Evolutionary conservation across 176 grass and related monocot species (phyloP).

Genomic region (Aegilops longissima): DNA sequence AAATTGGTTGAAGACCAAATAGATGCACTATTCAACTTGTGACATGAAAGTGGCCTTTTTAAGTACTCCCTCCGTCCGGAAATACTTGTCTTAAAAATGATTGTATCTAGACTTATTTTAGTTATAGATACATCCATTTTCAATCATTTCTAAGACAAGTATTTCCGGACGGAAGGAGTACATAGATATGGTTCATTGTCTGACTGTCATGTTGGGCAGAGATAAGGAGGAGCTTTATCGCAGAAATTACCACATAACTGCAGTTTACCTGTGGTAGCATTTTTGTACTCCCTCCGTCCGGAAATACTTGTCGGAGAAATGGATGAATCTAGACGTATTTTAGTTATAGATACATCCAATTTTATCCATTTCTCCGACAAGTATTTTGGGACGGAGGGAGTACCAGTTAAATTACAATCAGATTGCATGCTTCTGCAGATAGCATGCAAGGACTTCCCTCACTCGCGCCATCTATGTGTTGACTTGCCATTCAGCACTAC

Average conservation of each 20-base stretch:
- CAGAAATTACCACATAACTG: too few relatives aligned
- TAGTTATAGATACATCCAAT: too few relatives aligned
- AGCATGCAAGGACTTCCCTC: constrained; percentile 92
- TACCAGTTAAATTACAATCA: background rate
- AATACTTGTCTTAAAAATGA: too few relatives aligned
- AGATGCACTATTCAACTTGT: background rate
- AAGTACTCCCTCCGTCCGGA: background rate
- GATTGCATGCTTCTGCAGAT: constrained; percentile 53
- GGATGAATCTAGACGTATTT: too few relatives aligned
- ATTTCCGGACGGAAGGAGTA: background rate
- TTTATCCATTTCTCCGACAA: too few relatives aligned
- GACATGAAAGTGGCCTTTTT: background rate
- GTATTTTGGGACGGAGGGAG: too few relatives aligned
- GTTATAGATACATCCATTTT: too few relatives aligned
- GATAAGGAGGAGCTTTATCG: too few relatives aligned
- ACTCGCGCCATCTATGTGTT: constrained; percentile 77
- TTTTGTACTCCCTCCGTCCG: background rate
- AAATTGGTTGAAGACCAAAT: too few relatives aligned
- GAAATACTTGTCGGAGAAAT: too few relatives aligned
- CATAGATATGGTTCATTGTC: background rate
- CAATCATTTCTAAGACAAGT: too few relatives aligned
- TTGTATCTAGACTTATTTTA: too few relatives aligned
- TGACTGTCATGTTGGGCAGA: background rate
- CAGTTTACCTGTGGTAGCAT: background rate
- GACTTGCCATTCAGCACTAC: constrained; percentile 71